Percentiles rank a stretch among this genome's conserved stretches.
Evolutionary conservation across 148 eudicot species (phyloP).

Genomic region (Cornus controversa): DNA sequence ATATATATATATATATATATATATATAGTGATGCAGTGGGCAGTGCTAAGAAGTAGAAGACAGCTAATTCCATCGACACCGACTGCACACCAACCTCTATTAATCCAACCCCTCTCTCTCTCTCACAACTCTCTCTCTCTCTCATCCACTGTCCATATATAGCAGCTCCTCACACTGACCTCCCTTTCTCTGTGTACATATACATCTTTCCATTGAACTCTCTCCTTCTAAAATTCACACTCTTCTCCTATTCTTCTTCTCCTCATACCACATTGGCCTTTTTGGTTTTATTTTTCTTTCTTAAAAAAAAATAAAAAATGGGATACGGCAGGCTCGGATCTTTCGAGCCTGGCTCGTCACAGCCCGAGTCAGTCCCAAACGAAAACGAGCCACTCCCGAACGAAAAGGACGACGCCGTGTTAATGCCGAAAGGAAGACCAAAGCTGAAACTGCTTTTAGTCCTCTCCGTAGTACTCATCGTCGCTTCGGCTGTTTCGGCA

Average conservation of each 20-base stretch:
- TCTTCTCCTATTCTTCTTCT: background rate
- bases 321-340: background rate
- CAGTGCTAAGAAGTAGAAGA: background rate
- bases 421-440: background rate
- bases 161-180: background rate
- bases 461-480: conserved; percentile 21
- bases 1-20: no score
- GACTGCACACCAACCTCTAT: background rate
- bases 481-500: conserved; percentile 28
- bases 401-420: background rate
- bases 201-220: background rate
- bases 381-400: no score
- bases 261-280: background rate
- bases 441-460: conserved; percentile 5
- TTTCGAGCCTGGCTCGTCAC: background rate
- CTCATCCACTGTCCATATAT: conserved; percentile 1
- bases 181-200: background rate
- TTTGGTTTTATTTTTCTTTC: background rate
- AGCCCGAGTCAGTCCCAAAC: background rate
- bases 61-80: background rate
- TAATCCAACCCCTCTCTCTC: background rate
- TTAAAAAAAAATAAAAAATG: background rate
- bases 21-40: background rate
- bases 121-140: background rate
- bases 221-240: background rate